A percentile compares a stretch with the other conserved stretches of the same genome.
Evolutionary conservation across 345 rosid species (phyloP).

Genomic region (Raphanus raphanistrum): DNA sequence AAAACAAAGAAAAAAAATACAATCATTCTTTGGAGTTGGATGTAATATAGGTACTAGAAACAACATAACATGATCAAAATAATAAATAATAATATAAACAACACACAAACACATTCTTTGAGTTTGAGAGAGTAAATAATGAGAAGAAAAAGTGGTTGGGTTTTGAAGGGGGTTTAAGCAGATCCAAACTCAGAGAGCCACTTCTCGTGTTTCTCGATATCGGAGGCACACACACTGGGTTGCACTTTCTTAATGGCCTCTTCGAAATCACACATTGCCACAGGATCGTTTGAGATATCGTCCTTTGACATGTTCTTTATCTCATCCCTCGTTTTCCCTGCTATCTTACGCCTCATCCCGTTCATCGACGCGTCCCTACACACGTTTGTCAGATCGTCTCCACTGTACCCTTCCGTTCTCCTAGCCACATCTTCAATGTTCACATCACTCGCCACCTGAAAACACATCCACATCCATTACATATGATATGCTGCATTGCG

Average conservation of each 20-base stretch:
- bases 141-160: neutral
- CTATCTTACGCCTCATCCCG: conserved; percentile 99
- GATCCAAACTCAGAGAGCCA: conserved; percentile 97
- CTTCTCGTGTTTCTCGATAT: conserved; percentile 95
- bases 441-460: conserved; percentile 86
- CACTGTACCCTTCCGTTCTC: conserved; percentile 93
- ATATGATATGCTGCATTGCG: neutral
- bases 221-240: conserved; percentile 85
- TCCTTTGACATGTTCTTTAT: conserved; percentile 98
- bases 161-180: conserved; percentile 46
- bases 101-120: neutral
- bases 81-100: conserved; percentile 23
- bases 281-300: conserved; percentile 95
- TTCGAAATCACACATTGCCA: conserved; percentile 99
- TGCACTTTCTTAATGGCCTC: conserved; percentile 95
- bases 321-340: conserved; percentile 97
- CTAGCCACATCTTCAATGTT: conserved; percentile 89
- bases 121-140: neutral
- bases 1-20: neutral
- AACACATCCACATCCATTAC: conserved; percentile 1
- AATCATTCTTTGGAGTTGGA: neutral
- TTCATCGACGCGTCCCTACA: conserved; percentile 98
- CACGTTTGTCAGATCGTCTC: conserved; percentile 97
- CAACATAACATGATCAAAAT: neutral
- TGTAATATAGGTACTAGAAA: neutral